phyloP scores from a whole-genome alignment of 2,329 filamentous ascomycete genomes.

The Elsinoe fawcettii region DNA sequence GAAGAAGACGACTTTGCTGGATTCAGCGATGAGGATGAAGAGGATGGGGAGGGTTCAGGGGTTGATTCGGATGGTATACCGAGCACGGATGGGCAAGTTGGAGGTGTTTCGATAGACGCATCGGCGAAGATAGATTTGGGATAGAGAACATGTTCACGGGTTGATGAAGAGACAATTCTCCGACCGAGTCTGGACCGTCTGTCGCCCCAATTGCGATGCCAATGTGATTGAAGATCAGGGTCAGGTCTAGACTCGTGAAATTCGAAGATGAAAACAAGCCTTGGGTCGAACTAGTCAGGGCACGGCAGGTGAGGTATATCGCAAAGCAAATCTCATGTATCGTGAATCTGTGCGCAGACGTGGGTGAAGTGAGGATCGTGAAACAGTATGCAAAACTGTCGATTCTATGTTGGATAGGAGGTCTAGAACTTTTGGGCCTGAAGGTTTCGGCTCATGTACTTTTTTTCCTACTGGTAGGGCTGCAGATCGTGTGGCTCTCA shows the following conservation, averaged over 20 bases:
- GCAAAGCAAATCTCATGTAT: neutral
- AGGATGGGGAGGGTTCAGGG: conserved; percentile 22
- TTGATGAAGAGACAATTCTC: neutral
- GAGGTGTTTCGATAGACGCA: conserved; percentile 3
- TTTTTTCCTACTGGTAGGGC: neutral
- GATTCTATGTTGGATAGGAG: neutral
- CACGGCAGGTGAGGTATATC: neutral
- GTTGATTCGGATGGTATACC: conserved; percentile 13
- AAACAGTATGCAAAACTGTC: neutral
- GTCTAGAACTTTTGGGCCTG: neutral
- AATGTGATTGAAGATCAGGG: neutral
- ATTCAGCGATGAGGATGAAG: conserved; percentile 23
- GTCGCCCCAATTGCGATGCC: neutral
- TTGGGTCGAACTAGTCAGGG: neutral
- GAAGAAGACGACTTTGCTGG: conserved; percentile 39
- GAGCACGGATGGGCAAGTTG: neutral
- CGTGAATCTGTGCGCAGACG: neutral
- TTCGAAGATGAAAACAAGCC: neutral
- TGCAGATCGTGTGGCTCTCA: neutral
- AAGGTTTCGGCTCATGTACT: neutral
- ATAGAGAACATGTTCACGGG: neutral
- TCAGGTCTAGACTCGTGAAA: neutral
- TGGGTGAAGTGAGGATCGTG: neutral
- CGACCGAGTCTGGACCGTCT: neutral
- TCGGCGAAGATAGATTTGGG: neutral